These are phyloP conservation scores for Debaryomycetaceae sp. DNA, from an alignment of 1,139 yeast species.

Conservation along the genomic window DNA sequence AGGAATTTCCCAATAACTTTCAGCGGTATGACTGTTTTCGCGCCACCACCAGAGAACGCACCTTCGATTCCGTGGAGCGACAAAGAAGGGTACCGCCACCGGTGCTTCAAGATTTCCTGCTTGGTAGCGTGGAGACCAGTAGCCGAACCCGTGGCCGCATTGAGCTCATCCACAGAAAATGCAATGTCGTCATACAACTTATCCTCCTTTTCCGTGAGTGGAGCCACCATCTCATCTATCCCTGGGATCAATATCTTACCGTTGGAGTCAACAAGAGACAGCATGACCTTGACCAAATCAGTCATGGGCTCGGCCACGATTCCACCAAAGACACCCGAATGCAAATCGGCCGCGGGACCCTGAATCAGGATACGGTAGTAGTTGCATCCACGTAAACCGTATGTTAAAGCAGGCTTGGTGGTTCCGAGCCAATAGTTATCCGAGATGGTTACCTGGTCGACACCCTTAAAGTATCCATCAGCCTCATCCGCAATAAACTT, in stretches of 20 bases:
- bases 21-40: constrained; percentile 96
- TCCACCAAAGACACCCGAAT: constrained; percentile 97
- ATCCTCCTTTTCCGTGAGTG: constrained; percentile 72
- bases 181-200: constrained; percentile 76
- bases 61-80: constrained; percentile 97
- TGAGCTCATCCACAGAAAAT: constrained; percentile 73
- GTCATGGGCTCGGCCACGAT: constrained; percentile 96
- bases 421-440: constrained; percentile 99
- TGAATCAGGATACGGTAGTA: constrained; percentile 73
- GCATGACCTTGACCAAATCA: constrained; percentile 69
- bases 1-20: constrained; percentile 91
- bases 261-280: constrained; percentile 62
- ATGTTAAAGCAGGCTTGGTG: constrained; percentile 89
- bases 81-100: constrained; percentile 97
- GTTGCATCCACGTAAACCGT: constrained; percentile 94
- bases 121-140: constrained; percentile 71
- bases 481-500: constrained; percentile 74
- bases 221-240: constrained; percentile 87
- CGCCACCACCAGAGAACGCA: constrained; percentile 90
- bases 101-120: constrained; percentile 83
- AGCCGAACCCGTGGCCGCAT: constrained; percentile 79
- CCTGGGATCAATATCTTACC: constrained; percentile 88
- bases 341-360: constrained; percentile 97
- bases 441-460: constrained; percentile 89
- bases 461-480: constrained; percentile 64